Percentiles rank a stretch among this genome's conserved stretches.
Evolutionary conservation across 257 asterid genomes (phyloP).

Genomic region (Echites panduratus): DNA sequence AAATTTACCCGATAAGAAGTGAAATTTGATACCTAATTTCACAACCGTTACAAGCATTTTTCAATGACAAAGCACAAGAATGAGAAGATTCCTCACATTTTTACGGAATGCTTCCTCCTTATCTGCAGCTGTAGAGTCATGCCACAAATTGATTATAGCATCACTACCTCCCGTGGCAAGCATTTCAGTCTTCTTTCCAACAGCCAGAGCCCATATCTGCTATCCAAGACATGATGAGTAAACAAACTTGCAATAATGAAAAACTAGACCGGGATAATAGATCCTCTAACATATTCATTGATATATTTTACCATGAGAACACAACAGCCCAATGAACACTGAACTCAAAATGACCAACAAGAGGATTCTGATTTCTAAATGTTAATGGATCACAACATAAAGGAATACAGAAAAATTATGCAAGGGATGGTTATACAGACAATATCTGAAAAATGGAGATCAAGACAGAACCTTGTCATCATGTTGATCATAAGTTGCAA

Average conservation of each 20-base stretch:
- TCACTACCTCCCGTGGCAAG: constrained; percentile 95
- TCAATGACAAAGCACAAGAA: background rate
- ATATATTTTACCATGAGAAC: background rate
- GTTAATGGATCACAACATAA: background rate
- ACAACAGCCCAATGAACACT: background rate
- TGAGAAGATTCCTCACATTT: constrained; percentile 56
- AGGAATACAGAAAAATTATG: background rate
- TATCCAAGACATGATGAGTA: constrained; percentile 17
- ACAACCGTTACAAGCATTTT: background rate
- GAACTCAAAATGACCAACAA: background rate
- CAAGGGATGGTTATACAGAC: background rate
- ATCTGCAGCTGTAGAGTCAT: constrained; percentile 85
- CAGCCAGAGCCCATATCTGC: constrained; percentile 94
- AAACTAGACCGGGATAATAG: background rate
- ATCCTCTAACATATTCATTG: background rate
- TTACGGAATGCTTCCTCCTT: constrained; percentile 84
- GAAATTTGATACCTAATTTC: too few relatives aligned
- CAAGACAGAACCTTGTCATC: constrained; percentile 71
- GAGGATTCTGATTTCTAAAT: background rate
- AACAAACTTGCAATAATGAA: constrained; percentile 2
- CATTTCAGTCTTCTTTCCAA: constrained; percentile 91
- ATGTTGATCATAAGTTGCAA: constrained; percentile 94
- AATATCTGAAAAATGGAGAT: constrained; percentile 9
- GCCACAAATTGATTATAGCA: constrained; percentile 92
- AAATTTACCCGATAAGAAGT: too few relatives aligned